phyloP scores from a whole-genome alignment of 2,329 filamentous ascomycete species.

The Botryotinia calthae region DNA sequence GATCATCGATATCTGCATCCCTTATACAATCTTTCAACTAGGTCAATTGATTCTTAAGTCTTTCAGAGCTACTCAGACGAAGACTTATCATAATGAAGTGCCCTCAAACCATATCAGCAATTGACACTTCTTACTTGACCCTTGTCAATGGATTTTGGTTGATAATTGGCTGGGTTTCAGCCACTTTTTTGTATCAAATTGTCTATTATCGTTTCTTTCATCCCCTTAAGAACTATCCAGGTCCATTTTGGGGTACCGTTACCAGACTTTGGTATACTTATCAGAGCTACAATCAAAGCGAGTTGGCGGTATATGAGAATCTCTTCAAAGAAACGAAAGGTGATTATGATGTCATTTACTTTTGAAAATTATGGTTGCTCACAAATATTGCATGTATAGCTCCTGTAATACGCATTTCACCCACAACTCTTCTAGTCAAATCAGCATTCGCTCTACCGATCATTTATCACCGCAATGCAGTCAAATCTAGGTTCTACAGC shows the following conservation, averaged over 20 bases:
- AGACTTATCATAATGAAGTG: neutral
- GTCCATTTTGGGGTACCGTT: constrained; percentile 38
- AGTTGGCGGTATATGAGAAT: neutral
- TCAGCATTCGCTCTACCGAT: constrained; percentile 54
- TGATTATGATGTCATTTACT: neutral
- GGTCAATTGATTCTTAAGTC: neutral
- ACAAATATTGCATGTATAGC: constrained; percentile 38
- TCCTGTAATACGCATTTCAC: constrained; percentile 52
- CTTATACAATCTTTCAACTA: neutral
- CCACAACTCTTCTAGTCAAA: constrained; percentile 52
- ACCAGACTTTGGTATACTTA: constrained; percentile 39
- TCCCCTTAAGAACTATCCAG: constrained; percentile 37
- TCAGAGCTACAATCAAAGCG: constrained; percentile 25
- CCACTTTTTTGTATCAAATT: constrained; percentile 10
- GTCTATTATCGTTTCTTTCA: constrained; percentile 35
- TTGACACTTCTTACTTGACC: neutral
- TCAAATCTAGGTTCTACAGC: constrained; percentile 59
- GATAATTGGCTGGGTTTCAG: neutral
- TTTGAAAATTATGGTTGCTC: neutral
- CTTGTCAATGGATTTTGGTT: neutral
- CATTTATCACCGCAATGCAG: constrained; percentile 54
- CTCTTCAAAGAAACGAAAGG: constrained; percentile 7
- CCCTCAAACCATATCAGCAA: neutral
- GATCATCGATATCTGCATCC: neutral
- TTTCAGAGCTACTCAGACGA: neutral